Conservation (phyloP, 106 monocot genomes). For the Vanilla planifolia region DNA sequence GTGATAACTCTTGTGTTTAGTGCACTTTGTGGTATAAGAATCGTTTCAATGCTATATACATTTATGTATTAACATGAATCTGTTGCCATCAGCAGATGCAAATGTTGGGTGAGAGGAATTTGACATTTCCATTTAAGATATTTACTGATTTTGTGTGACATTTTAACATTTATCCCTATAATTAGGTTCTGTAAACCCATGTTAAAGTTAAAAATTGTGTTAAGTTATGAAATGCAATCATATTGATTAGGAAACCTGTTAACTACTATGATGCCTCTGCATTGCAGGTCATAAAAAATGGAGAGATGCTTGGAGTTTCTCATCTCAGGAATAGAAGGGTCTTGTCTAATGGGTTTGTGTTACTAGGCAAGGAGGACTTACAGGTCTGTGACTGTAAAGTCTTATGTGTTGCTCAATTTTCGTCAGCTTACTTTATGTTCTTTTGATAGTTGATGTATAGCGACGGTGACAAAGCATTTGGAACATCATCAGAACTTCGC, state of each 20-base stretch:
- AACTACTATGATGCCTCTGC: background rate
- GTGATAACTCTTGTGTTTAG: background rate
- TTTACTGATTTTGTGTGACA: too few species aligned
- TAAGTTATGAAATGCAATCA: background rate
- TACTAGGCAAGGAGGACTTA: constrained; percentile 73
- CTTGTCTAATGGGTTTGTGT: constrained; percentile 83
- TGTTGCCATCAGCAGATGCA: background rate
- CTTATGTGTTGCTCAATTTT: background rate
- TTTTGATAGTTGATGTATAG: constrained; percentile 84
- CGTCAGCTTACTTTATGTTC: constrained; percentile 10
- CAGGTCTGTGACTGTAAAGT: constrained; percentile 37
- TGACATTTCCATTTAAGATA: background rate
- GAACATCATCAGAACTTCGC: constrained; percentile 85
- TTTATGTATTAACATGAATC: background rate
- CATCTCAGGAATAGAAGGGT: constrained; percentile 96
- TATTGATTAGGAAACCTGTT: background rate
- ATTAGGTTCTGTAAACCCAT: background rate
- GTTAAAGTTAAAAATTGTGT: background rate
- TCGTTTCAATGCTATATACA: constrained; percentile 2
- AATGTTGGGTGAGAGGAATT: background rate
- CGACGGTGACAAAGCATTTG: constrained; percentile 98
- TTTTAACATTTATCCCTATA: background rate
- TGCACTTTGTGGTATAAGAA: background rate
- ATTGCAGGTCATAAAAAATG: constrained; percentile 89
- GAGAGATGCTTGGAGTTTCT: constrained; percentile 99